Conservation (phyloP, 106 monocot species). For the Dendrobium chrysotoxum region DNA sequence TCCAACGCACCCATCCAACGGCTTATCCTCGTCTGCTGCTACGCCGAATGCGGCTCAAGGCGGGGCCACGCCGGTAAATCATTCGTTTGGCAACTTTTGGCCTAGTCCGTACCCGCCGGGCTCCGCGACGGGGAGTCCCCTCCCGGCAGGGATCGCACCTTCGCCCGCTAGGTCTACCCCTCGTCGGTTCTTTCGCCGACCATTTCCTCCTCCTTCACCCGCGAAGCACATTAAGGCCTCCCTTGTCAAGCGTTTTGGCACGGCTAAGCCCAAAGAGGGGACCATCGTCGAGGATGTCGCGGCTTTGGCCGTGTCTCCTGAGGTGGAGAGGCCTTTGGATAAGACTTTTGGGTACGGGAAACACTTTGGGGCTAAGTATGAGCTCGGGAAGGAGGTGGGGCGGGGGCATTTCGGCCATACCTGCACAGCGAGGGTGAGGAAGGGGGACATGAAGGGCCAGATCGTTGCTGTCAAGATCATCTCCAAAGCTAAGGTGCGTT, state of each 20-base stretch:
- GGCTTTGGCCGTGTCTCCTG: constrained; percentile 8
- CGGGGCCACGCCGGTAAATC: constrained; percentile 13
- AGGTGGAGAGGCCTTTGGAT: constrained; percentile 20
- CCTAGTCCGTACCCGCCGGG: constrained; percentile 22
- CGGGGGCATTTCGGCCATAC: constrained; percentile 42
- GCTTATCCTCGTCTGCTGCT: neutral
- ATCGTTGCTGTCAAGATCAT: constrained; percentile 35
- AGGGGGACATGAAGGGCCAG: constrained; percentile 35
- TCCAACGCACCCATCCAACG: neutral
- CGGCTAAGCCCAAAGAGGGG: constrained; percentile 17
- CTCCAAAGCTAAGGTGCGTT: constrained; percentile 34
- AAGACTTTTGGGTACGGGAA: constrained; percentile 40
- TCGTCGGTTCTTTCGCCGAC: constrained; percentile 44
- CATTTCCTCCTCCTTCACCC: constrained; percentile 53
- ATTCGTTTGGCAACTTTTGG: constrained; percentile 11
- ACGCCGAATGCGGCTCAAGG: neutral
- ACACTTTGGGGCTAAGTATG: constrained; percentile 32
- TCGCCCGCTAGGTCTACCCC: constrained; percentile 41
- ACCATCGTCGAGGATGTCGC: constrained; percentile 17
- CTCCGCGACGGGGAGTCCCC: constrained; percentile 15
- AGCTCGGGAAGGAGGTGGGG: constrained; percentile 34
- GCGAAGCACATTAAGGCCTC: constrained; percentile 46
- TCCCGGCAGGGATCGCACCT: constrained; percentile 17
- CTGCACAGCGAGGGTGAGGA: constrained; percentile 24
- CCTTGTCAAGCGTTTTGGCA: constrained; percentile 31